phyloP scores from a whole-genome alignment of 257 asterid species.

The Solanum bulbocastanum region DNA sequence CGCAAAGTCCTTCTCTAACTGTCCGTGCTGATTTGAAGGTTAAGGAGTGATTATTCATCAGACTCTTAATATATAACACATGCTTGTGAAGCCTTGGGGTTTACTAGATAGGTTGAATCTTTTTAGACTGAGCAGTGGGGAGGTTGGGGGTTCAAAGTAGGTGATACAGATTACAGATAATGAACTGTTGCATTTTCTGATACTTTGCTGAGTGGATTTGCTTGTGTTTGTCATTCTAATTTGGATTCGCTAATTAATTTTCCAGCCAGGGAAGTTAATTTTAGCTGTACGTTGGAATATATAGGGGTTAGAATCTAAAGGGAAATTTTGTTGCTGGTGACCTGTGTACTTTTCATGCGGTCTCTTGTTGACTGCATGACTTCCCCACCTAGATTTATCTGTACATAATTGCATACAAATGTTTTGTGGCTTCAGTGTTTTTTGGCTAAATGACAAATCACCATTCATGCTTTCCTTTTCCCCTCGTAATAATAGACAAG shows the following conservation, averaged over 20 bases:
- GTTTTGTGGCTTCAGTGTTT: neutral
- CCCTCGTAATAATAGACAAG: neutral
- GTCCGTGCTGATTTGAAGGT: neutral
- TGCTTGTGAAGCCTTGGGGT: neutral
- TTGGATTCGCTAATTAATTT: neutral
- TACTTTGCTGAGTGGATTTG: neutral
- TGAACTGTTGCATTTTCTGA: neutral
- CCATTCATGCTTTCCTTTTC: neutral
- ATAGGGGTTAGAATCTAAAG: neutral
- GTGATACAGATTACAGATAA: neutral
- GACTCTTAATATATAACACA: neutral
- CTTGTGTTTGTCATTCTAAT: neutral
- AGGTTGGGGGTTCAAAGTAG: neutral
- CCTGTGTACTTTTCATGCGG: neutral
- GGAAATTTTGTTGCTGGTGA: neutral
- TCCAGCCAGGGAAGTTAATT: neutral
- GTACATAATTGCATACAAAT: neutral
- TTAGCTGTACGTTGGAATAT: neutral
- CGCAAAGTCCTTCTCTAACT: neutral
- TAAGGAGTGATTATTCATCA: neutral
- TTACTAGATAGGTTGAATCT: neutral
- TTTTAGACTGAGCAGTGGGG: neutral
- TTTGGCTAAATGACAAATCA: neutral
- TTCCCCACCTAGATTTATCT: neutral
- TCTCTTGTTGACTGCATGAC: neutral